These are phyloP conservation scores for Mycosphaerella arachidis DNA, from an alignment of 2,329 filamentous ascomycete species.

Conservation along the genomic window DNA sequence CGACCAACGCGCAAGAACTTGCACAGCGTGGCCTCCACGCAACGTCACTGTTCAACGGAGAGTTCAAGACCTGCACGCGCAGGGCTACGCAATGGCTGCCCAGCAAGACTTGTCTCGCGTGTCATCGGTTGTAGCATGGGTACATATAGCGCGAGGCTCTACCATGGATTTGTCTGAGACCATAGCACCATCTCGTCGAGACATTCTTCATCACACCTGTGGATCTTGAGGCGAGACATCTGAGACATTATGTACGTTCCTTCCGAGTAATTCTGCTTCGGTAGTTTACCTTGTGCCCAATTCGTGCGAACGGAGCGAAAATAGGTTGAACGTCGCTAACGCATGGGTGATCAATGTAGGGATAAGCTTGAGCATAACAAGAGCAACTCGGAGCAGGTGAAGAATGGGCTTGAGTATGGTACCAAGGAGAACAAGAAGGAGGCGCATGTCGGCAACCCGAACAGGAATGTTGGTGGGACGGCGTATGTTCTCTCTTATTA, in stretches of 20 bases:
- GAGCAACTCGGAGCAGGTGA: constrained; percentile 5
- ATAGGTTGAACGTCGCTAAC: background rate
- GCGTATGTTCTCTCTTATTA: constrained; percentile 12
- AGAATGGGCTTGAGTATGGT: constrained; percentile 9
- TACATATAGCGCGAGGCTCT: background rate
- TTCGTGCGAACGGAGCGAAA: background rate
- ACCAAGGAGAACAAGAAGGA: constrained; percentile 10
- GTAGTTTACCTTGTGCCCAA: no score
- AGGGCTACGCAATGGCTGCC: background rate
- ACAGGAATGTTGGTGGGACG: constrained; percentile 23
- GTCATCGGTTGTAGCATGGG: background rate
- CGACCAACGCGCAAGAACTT: background rate
- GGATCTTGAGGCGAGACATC: background rate
- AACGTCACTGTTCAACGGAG: background rate
- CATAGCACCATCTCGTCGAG: background rate
- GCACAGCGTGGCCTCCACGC: background rate
- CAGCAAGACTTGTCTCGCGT: background rate
- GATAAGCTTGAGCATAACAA: constrained; percentile 1
- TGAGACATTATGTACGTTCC: background rate
- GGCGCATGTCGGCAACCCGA: constrained; percentile 13
- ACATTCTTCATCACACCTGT: background rate
- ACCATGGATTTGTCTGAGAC: background rate
- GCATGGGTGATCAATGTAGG: background rate
- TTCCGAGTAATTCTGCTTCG: background rate
- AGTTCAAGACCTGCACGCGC: background rate